A percentile compares a stretch with the other conserved stretches of the same genome.
Evolutionary conservation across 257 asterid genomes (phyloP).

Genomic region (Leptodermis oblonga): DNA sequence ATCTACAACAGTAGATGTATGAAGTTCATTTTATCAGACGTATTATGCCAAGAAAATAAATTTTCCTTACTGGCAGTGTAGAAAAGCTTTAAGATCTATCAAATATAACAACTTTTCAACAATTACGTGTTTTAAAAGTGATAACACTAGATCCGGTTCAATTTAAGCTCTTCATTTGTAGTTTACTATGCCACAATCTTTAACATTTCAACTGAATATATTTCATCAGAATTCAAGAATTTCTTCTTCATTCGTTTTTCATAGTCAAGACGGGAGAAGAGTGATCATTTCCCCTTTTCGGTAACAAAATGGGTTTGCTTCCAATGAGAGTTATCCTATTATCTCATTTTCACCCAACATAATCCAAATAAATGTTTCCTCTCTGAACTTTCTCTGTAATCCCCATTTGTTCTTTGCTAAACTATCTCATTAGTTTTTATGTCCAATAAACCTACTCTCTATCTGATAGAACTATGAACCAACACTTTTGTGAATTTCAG

Average conservation of each 20-base stretch:
- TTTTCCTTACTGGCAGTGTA: neutral
- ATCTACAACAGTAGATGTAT: neutral
- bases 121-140: neutral
- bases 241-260: neutral
- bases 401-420: too few species aligned
- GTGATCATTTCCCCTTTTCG: neutral
- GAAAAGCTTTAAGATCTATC: neutral
- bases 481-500: neutral
- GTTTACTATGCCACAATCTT: neutral
- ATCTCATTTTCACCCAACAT: neutral
- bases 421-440: neutral
- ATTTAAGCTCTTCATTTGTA: neutral
- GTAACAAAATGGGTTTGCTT: neutral
- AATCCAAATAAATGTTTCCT: too few species aligned
- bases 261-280: neutral
- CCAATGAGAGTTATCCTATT: neutral
- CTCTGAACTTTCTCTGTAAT: too few species aligned
- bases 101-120: neutral
- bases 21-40: neutral
- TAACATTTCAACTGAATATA: too few species aligned
- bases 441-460: too few species aligned
- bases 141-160: too few species aligned
- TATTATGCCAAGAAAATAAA: neutral
- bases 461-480: neutral
- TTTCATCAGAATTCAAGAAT: neutral